Evolutionary conservation across 306 rosid genomes (phyloP).

Genomic region (Vigna radiata): DNA sequence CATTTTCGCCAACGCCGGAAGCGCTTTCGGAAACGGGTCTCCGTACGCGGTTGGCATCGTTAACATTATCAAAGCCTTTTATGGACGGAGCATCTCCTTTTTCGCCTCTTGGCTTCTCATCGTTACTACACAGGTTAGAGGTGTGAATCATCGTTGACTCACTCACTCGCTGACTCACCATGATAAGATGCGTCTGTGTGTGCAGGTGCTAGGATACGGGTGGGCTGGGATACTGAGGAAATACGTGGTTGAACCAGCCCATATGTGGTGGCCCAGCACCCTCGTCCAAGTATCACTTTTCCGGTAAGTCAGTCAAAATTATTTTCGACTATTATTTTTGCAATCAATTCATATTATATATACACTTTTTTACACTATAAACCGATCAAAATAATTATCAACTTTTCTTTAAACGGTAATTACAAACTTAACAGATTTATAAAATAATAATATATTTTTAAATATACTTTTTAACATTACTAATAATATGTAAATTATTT

Average conservation of each 20-base stretch:
- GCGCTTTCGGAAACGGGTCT: constrained; percentile 63
- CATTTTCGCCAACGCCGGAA: constrained; percentile 74
- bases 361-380: too few species aligned
- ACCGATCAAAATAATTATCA: too few species aligned
- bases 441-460: too few species aligned
- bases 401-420: too few species aligned
- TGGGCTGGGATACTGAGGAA: constrained; percentile 83
- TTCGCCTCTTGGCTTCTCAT: constrained; percentile 62
- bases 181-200: not conserved
- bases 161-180: too few species aligned
- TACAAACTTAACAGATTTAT: too few species aligned
- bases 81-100: constrained; percentile 55
- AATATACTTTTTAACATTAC: too few species aligned
- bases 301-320: constrained; percentile 45
- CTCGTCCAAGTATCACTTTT: constrained; percentile 83
- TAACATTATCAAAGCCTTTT: constrained; percentile 59
- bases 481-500: too few species aligned
- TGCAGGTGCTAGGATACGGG: constrained; percentile 76
- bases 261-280: constrained; percentile 91
- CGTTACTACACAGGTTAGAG: constrained; percentile 59
- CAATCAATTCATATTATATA: too few species aligned
- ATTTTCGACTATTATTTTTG: too few species aligned
- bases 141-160: too few species aligned
- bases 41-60: constrained; percentile 67
- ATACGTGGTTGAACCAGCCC: constrained; percentile 85